Base-by-base conservation (phyloP, 164 flowering plant species). In the Kalanchoe fedtschenkoi region DNA sequence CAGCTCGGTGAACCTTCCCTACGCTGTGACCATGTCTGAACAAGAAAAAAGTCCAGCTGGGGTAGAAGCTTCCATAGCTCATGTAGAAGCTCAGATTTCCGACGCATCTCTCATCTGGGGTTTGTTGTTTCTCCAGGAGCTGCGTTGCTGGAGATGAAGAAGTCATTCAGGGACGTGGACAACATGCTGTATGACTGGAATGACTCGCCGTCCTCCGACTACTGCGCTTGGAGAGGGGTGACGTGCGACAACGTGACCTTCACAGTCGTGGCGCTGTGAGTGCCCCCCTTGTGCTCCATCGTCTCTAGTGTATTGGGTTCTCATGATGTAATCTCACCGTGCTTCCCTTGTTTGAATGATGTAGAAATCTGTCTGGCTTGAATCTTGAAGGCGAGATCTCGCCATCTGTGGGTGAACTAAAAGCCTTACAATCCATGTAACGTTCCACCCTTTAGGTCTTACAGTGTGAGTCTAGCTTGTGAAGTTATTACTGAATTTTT, bases 371-470 rank as follows among this genome's bases (percentile, higher is more conserved):
- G 0, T 88, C 99, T 17, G 81, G 86, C 47, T 66, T 91, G 56
- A 95, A 87, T 74, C 91, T 95, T 44, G 91, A 75, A 61, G 99
- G 99, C 10, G 99, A 95, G 73, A 81, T 89, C 16, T 83, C 96
- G 17, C 85, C 96, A 17, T 69, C 93, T 11, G 75, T 87, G 28
- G 93, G 96, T 62, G 73, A 81, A 58, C 78, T 89, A 28, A 83
- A 81, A 60, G 67, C 72, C 69, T 70, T 89, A 26, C 65, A 67
- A 30, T 66, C 80, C 0, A 64, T 89, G 93, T 89, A 85, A 7
- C 41, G 54, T 42, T 57, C 57, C 26, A 19, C 10, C 11, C 6
- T 26, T 17, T 43, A 32, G 37, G 33, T 35, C 4, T 26, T 38
- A 42, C 2, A 26, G 14, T 37, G 1, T 29, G 10, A 9, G 34